Conservation (phyloP, 257 asterid genomes). For the Salvia splendens region DNA sequence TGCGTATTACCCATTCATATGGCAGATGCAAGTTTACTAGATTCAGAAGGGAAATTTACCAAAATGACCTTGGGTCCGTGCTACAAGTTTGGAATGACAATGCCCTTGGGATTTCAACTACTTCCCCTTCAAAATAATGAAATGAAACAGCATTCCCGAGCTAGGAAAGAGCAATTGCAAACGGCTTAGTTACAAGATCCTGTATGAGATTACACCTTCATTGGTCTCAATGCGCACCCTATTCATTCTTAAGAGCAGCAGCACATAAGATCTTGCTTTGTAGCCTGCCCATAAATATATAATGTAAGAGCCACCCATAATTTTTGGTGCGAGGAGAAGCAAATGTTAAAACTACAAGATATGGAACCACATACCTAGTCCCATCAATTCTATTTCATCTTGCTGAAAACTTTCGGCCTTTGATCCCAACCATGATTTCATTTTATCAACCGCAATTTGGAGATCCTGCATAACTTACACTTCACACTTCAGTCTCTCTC, state of each 20-base stretch:
- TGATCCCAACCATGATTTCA: constrained; percentile 53
- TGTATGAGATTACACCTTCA: constrained; percentile 66
- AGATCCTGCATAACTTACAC: constrained; percentile 61
- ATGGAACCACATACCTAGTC: constrained; percentile 51
- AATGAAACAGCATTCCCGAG: background rate
- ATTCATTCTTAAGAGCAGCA: constrained; percentile 70
- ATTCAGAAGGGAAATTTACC: too few relatives aligned
- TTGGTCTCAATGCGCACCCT: constrained; percentile 55
- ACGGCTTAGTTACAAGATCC: constrained; percentile 33
- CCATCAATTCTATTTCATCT: constrained; percentile 63
- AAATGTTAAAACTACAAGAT: too few relatives aligned
- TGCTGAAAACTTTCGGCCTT: constrained; percentile 53
- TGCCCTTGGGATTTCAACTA: background rate
- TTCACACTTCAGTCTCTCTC: constrained; percentile 12
- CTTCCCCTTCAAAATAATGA: background rate
- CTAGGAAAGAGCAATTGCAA: background rate
- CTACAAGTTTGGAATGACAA: background rate
- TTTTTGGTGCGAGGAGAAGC: too few relatives aligned
- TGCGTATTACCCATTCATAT: too few relatives aligned
- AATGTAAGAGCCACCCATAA: too few relatives aligned
- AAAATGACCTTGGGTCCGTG: background rate
- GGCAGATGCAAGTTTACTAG: too few relatives aligned
- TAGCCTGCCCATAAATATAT: constrained; percentile 49
- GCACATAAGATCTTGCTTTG: constrained; percentile 75
- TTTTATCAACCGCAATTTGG: constrained; percentile 59